These are phyloP conservation scores for Camellia japonica DNA, from an alignment of 148 eudicot genomes.

Conservation along the genomic window DNA sequence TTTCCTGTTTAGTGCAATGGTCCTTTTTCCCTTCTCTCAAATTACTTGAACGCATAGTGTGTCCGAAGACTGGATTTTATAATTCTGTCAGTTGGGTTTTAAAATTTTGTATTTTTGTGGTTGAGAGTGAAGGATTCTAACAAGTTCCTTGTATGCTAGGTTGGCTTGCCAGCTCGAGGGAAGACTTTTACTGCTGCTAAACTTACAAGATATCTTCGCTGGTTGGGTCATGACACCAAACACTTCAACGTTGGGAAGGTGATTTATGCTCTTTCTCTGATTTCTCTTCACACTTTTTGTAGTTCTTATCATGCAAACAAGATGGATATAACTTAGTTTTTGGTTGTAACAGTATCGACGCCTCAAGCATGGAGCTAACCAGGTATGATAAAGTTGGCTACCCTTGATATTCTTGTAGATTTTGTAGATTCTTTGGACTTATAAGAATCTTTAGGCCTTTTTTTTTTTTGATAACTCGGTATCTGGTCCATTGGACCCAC, in stretches of 20 bases:
- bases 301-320: constrained; percentile 13
- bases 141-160: constrained; percentile 32
- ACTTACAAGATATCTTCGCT: constrained; percentile 91
- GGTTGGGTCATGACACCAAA: constrained; percentile 99
- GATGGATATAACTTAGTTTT: constrained; percentile 23
- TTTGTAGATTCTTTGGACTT: too few species aligned
- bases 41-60: background rate
- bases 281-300: constrained; percentile 3
- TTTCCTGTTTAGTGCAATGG: constrained; percentile 20
- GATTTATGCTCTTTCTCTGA: constrained; percentile 17
- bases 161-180: constrained; percentile 99
- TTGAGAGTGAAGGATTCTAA: constrained; percentile 8
- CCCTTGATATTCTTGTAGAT: too few species aligned
- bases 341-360: constrained; percentile 83
- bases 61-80: background rate
- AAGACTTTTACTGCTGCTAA: constrained; percentile 98
- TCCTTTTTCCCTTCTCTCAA: background rate
- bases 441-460: too few species aligned
- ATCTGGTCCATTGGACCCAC: too few species aligned
- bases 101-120: background rate
- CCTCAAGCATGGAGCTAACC: constrained; percentile 90
- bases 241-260: constrained; percentile 99
- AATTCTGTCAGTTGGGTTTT: background rate
- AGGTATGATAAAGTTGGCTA: constrained; percentile 42
- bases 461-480: too few species aligned